A percentile compares a stretch with the other conserved stretches of the same genome.
Evolutionary conservation across 257 asterid species (phyloP).

Genomic region (Haberlea rhodopensis): DNA sequence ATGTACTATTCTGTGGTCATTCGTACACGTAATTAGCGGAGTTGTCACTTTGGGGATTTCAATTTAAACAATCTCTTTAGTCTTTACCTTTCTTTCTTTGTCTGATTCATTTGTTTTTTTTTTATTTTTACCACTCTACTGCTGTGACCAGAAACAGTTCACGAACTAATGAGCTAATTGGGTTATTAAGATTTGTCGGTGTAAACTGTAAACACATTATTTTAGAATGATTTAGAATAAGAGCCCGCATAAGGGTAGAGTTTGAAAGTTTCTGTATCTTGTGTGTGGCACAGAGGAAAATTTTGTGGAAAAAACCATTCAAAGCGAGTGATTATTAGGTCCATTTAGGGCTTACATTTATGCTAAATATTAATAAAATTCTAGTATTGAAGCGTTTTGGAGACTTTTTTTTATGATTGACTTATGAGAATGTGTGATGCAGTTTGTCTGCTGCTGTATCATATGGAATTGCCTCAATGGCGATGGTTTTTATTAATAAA

Average conservation of each 20-base stretch:
- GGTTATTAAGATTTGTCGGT: not conserved
- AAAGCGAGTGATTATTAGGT: not conserved
- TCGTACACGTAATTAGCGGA: not conserved
- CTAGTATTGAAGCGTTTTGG: conserved; percentile 12
- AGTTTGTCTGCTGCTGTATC: conserved; percentile 76
- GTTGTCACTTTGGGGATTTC: not conserved
- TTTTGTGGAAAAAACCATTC: not conserved
- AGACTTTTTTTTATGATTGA: conserved; percentile 7
- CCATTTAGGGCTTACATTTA: not conserved
- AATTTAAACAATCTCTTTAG: not conserved
- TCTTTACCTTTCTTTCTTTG: not conserved
- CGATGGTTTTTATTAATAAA: conserved; percentile 95
- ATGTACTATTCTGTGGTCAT: conserved; percentile 18
- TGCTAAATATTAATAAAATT: not conserved
- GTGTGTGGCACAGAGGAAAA: not conserved
- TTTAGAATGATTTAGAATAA: not conserved
- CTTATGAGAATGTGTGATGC: conserved; percentile 26
- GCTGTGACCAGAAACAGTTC: not conserved
- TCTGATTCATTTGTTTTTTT: not conserved
- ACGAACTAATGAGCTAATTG: not conserved
- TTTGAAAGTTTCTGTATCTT: not conserved
- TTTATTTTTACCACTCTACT: not conserved
- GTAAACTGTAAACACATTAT: not conserved
- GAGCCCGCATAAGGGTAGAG: not conserved
- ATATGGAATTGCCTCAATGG: conserved; percentile 90